Evolutionary conservation across 345 rosid species (phyloP).

Genomic region (Rhodamnia argentea): DNA sequence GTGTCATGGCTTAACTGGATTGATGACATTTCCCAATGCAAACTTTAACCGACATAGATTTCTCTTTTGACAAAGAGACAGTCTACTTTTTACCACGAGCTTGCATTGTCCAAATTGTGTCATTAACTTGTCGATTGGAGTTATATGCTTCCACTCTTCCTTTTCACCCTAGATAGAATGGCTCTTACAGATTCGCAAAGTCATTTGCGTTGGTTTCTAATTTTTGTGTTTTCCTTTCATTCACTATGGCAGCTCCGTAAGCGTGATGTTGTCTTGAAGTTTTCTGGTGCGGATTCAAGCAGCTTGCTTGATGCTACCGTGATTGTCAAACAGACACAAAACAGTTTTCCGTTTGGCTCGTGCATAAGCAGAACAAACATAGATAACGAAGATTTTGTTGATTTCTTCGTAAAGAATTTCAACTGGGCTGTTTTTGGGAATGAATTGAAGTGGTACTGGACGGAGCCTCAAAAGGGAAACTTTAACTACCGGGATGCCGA

Average conservation of each 20-base stretch:
- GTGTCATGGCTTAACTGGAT: background rate
- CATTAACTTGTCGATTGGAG: constrained; percentile 31
- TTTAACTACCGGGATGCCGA: constrained; percentile 79
- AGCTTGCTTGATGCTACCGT: constrained; percentile 36
- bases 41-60: background rate
- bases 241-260: constrained; percentile 57
- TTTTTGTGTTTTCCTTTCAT: background rate
- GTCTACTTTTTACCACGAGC: background rate
- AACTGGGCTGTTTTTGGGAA: constrained; percentile 94
- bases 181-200: background rate
- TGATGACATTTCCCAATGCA: background rate
- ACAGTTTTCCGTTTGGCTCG: constrained; percentile 76
- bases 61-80: background rate
- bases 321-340: constrained; percentile 52
- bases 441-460: constrained; percentile 98
- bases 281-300: constrained; percentile 40
- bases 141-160: background rate
- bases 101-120: background rate
- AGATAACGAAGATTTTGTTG: constrained; percentile 87
- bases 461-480: constrained; percentile 72
- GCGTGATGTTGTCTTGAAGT: constrained; percentile 59
- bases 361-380: constrained; percentile 76
- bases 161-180: background rate
- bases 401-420: constrained; percentile 65
- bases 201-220: background rate